Conservation (phyloP, 257 asterid species). For the Solanum etuberosum region DNA sequence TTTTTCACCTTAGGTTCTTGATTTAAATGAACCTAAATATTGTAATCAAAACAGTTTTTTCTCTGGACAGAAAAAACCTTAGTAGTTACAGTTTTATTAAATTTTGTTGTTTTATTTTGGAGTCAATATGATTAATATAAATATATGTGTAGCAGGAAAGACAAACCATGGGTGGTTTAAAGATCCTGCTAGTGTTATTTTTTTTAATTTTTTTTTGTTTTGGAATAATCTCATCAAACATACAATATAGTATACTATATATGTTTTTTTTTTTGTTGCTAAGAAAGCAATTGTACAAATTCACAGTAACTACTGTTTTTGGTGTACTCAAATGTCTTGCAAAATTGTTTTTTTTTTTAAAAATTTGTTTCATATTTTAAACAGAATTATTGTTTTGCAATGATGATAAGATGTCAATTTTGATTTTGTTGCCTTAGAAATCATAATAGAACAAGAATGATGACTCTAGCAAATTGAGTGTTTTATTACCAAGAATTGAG, state of each 20-base stretch:
- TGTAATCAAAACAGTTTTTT: neutral
- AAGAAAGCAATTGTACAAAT: neutral
- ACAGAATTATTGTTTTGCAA: neutral
- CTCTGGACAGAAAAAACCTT: neutral
- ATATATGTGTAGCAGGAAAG: neutral
- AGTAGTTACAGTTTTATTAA: neutral
- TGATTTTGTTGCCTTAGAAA: neutral
- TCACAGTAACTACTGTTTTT: neutral
- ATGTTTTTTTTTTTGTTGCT: neutral
- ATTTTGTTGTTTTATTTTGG: neutral
- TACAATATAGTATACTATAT: neutral
- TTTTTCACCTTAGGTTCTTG: conserved; percentile 2
- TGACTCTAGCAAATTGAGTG: neutral
- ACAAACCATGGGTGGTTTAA: neutral
- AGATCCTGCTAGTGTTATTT: neutral
- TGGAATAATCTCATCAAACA: conserved; percentile 1
- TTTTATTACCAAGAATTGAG: neutral
- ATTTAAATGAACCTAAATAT: neutral
- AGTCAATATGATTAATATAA: neutral
- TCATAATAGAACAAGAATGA: neutral
- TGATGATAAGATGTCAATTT: neutral
- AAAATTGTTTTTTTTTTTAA: neutral
- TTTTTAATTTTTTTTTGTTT: neutral
- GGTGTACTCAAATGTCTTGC: neutral
- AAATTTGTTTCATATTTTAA: neutral